phyloP scores from a whole-genome alignment of 345 rosid genomes.

The Microthlaspi erraticum region DNA sequence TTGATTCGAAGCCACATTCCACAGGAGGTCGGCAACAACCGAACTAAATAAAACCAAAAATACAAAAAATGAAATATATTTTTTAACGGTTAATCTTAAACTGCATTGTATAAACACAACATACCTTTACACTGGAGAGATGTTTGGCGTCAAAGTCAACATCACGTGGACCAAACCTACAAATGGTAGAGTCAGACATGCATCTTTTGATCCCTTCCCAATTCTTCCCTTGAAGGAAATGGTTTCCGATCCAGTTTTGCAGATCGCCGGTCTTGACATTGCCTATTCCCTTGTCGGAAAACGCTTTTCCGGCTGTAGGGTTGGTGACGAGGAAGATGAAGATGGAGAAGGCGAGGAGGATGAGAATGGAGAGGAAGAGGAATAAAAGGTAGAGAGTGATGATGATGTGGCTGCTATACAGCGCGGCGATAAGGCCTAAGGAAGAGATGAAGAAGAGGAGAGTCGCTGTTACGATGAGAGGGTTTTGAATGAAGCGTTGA shows the following conservation, averaged over 20 bases:
- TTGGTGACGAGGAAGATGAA: conserved; percentile 44
- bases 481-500: conserved; percentile 45
- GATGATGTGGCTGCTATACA: conserved; percentile 40
- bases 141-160: conserved; percentile 43
- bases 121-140: conserved; percentile 42
- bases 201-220: conserved; percentile 47
- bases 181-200: conserved; percentile 39
- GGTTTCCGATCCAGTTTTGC: conserved; percentile 32
- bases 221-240: conserved; percentile 41
- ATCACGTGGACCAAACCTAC: conserved; percentile 38
- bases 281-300: conserved; percentile 41
- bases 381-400: conserved; percentile 41
- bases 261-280: conserved; percentile 33
- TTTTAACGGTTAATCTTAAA: neutral
- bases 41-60: conserved; percentile 38
- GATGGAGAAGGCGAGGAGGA: conserved; percentile 35
- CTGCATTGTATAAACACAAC: conserved; percentile 7
- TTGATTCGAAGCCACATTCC: conserved; percentile 53
- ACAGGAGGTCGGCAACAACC: conserved; percentile 78
- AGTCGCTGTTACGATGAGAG: conserved; percentile 38
- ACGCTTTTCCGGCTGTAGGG: conserved; percentile 41
- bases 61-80: neutral
- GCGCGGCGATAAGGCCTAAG: conserved; percentile 46
- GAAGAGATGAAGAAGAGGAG: conserved; percentile 42
- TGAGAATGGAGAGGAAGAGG: conserved; percentile 42